These are phyloP conservation scores for Coccomyxa subellipsoidea DNA, from an alignment of 163 green algal species.

Conservation along the genomic window DNA sequence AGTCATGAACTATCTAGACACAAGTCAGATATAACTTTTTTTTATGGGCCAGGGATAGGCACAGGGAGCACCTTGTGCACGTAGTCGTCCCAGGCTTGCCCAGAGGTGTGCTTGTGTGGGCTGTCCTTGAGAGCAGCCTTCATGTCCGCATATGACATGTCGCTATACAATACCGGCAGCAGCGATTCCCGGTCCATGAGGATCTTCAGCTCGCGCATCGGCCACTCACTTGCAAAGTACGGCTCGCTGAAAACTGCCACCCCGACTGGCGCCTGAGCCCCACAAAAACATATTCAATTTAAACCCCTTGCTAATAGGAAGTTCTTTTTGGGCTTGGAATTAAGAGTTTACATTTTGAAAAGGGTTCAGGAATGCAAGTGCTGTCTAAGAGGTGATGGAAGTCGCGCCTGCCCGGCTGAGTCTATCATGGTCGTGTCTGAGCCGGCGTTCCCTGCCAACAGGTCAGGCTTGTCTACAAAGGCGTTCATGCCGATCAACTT, in stretches of 20 bases:
- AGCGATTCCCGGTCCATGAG: background rate
- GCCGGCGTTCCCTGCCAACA: background rate
- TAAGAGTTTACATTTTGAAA: too few species aligned
- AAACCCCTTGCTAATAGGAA: too few species aligned
- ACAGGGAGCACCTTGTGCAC: too few species aligned
- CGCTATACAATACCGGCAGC: background rate
- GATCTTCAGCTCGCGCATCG: background rate
- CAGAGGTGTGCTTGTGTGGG: background rate
- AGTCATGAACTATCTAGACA: too few species aligned
- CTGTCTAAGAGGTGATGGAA: too few species aligned
- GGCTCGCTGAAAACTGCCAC: background rate
- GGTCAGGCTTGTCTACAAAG: background rate
- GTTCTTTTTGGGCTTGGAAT: too few species aligned
- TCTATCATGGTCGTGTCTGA: background rate
- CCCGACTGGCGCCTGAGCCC: background rate
- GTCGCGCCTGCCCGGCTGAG: background rate
- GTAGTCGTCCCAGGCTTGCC: too few species aligned
- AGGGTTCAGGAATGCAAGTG: too few species aligned
- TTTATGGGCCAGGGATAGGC: too few species aligned
- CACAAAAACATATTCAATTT: too few species aligned
- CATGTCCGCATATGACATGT: background rate
- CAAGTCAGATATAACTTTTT: too few species aligned
- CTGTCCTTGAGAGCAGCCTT: background rate
- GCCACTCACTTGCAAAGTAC: background rate
- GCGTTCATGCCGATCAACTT: background rate